A percentile compares a stretch with the other conserved stretches of the same genome.
These are phyloP conservation scores for Saturnispora saitoi DNA, from an alignment of 805 yeast species.

Conservation along the genomic window DNA sequence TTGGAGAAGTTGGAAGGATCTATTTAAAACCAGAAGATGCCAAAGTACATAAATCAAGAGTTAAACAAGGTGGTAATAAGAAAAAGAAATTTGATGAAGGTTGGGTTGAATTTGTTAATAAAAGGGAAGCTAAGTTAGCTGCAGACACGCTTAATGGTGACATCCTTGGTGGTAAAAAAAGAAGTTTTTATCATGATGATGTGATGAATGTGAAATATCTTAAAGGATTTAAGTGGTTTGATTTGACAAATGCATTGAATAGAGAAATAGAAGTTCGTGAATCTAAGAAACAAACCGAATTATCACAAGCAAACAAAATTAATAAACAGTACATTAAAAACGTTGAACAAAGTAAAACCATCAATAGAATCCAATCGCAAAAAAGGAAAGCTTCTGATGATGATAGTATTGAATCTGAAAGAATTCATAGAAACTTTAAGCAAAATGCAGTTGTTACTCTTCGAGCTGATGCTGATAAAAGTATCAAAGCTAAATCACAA, in stretches of 20 bases:
- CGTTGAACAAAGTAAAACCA: slow-evolving; percentile 79
- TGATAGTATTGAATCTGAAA: slow-evolving; percentile 22
- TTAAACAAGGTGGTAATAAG: slow-evolving; percentile 86
- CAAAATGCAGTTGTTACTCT: slow-evolving; percentile 63
- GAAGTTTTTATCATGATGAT: slow-evolving; percentile 88
- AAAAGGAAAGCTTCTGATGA: slow-evolving; percentile 14
- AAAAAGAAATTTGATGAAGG: slow-evolving; percentile 86
- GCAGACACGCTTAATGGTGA: slow-evolving; percentile 83
- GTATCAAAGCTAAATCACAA: neutral
- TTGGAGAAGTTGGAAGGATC: slow-evolving; percentile 83
- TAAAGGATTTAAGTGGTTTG: slow-evolving; percentile 91
- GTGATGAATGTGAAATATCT: slow-evolving; percentile 84
- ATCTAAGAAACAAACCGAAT: slow-evolving; percentile 77
- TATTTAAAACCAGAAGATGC: slow-evolving; percentile 82
- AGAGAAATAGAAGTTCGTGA: slow-evolving; percentile 84
- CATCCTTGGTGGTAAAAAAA: slow-evolving; percentile 85
- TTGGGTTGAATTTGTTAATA: slow-evolving; percentile 87
- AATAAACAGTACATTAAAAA: slow-evolving; percentile 77
- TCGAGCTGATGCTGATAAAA: slow-evolving; percentile 47
- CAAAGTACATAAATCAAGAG: slow-evolving; percentile 52
- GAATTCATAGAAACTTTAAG: slow-evolving; percentile 51
- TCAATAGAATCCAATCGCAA: slow-evolving; percentile 54
- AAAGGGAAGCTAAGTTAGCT: slow-evolving; percentile 81
- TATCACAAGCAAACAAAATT: slow-evolving; percentile 79
- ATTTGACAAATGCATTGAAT: slow-evolving; percentile 87